Percentiles rank a stretch among this genome's conserved stretches.
These are phyloP conservation scores for Drechmeria coniospora DNA, from an alignment of 2,329 filamentous ascomycete genomes.

Conservation along the genomic window DNA sequence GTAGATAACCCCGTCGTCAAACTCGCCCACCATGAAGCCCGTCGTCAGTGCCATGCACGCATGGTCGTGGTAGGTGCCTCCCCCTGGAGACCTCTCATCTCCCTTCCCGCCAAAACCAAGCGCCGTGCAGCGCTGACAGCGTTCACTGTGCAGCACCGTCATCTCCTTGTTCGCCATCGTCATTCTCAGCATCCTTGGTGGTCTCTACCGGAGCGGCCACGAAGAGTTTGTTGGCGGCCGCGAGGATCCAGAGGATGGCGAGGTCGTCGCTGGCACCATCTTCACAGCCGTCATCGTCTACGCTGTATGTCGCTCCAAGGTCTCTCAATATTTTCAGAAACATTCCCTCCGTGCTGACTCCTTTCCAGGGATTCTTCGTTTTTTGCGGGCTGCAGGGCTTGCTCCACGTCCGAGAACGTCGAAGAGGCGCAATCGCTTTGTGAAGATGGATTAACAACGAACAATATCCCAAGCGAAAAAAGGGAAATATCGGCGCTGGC, in stretches of 20 bases:
- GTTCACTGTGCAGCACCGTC: conserved; percentile 44
- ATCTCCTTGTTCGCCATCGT: conserved; percentile 50
- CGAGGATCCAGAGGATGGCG: conserved; percentile 56
- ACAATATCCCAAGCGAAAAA: not conserved
- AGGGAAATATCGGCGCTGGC: conserved; percentile 3
- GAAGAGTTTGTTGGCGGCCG: conserved; percentile 69
- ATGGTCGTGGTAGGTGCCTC: conserved; percentile 74
- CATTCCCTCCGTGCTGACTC: conserved; percentile 2
- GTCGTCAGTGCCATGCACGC: conserved; percentile 83
- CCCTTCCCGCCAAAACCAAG: not conserved
- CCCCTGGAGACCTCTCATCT: not conserved
- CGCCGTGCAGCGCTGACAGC: conserved; percentile 9
- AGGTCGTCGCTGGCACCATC: conserved; percentile 67
- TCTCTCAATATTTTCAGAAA: not conserved
- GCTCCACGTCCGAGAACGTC: conserved; percentile 69
- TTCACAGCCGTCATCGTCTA: conserved; percentile 85
- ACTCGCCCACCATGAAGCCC: conserved; percentile 69
- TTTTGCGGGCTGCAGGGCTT: conserved; percentile 86
- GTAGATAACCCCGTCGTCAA: no score
- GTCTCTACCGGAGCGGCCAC: conserved; percentile 65
- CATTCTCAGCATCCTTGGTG: conserved; percentile 47
- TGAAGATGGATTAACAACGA: conserved; percentile 12
- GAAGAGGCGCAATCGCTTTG: conserved; percentile 71
- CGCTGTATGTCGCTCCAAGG: conserved; percentile 51
- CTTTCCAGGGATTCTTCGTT: conserved; percentile 60